phyloP scores from a whole-genome alignment of 176 grass and related monocot species.

The Phyllostachys edulis region DNA sequence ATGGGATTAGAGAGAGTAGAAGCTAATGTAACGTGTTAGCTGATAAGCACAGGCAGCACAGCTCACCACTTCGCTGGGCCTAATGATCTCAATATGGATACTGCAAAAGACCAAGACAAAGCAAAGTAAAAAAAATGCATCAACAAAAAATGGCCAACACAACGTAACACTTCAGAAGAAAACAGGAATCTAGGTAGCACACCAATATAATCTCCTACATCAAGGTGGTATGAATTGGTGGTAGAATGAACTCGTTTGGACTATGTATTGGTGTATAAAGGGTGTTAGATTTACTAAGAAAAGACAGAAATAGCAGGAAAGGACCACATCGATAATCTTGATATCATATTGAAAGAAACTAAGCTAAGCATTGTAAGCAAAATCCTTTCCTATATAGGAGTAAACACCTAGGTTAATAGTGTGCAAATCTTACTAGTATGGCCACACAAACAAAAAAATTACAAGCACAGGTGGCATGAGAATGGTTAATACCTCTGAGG shows the following conservation, averaged over 20 bases:
- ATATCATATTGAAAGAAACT: not conserved
- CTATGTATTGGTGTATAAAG: not conserved
- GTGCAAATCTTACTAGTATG: not conserved
- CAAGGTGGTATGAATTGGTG: not conserved
- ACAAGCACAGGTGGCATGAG: not conserved
- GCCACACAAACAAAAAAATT: not conserved
- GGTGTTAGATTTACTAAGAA: not conserved
- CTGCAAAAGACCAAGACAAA: not conserved
- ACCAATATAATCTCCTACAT: not conserved
- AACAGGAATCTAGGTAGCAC: not conserved
- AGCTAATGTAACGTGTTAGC: not conserved
- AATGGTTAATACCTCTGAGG: not conserved
- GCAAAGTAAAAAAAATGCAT: not conserved
- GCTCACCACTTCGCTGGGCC: not conserved
- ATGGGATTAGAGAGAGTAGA: not conserved
- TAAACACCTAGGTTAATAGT: not conserved
- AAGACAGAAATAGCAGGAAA: not conserved
- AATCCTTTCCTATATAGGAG: not conserved
- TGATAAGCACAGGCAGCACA: not conserved
- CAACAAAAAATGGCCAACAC: not conserved
- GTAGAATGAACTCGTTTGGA: not conserved
- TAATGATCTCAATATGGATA: not conserved
- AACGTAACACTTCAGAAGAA: not conserved
- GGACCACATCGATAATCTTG: not conserved
- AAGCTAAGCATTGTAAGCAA: not conserved